Base-by-base conservation (phyloP, 495 filamentous ascomycete genomes). In the Penicillium samsonianum region DNA sequence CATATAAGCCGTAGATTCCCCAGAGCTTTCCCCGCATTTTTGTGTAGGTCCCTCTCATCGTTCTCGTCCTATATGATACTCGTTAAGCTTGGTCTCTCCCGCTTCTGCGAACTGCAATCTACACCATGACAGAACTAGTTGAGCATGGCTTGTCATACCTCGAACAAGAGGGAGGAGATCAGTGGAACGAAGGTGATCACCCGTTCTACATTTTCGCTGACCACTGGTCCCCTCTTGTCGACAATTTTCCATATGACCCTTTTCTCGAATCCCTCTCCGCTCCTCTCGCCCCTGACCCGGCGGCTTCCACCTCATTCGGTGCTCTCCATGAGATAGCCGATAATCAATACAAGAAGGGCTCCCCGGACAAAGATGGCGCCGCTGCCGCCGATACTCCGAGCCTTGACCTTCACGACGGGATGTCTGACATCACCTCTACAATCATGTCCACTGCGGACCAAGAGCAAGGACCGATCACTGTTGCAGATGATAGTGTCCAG, bases 1-100 rank as follows among this genome's bases (percentile, higher is more conserved):
- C 41, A 28, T 26, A 52, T 52, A 52, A 52, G 35, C 22, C 10
- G 26, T 52, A 37, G 8, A 41, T n/a, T 10, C 22, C 49, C 49
- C 25, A 17, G 22, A n/a, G 11, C 1, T 28, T 22, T 23, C 49
- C 35, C 35, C 49, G 35, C 49, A 5, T 38, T 31, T 50, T 2
- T 50, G 25, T 6, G 33, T 41, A 19, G 22, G 12, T 38, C 3
- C 20, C 23, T 28, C 16, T 51, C 14, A 5, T 25, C 22, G 2
- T 50, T 50, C 20, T 6, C 10, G 3, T 10, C 26, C 20, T 35
- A n/a, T 4, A 26, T 38, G 30, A 50, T 23, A 38, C 17, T 23
- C 11, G 25, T 26, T 17, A 25, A 16, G 8, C 48, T 8, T 16
- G n/a, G 8, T 38, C 38, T 25, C 12, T 41, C 2, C n/a, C 49